A percentile compares a stretch with the other conserved stretches of the same genome.
Conservation (phyloP, 2,329 filamentous ascomycete species). For the Exophiala mesophila region DNA sequence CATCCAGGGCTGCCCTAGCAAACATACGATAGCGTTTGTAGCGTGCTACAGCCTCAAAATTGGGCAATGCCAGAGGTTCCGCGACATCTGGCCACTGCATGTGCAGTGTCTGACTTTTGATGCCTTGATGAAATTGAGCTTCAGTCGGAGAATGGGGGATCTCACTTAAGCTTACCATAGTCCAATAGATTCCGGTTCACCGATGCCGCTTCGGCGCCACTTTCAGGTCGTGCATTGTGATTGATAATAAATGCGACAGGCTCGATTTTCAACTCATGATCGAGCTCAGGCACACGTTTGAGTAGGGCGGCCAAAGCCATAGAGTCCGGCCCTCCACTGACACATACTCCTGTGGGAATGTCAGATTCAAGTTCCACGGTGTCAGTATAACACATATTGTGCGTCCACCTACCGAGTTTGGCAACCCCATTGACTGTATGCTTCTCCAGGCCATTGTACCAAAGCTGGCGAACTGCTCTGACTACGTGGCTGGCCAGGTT, state of each 20-base stretch:
- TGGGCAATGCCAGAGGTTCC: conserved; percentile 46
- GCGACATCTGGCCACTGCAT: conserved; percentile 49
- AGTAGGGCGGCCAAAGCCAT: conserved; percentile 86
- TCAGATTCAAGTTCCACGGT: not conserved
- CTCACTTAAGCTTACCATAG: conserved; percentile 35
- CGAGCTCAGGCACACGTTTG: conserved; percentile 37
- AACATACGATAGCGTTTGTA: conserved; percentile 67
- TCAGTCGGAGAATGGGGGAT: conserved; percentile 3
- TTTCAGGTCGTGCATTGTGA: conserved; percentile 53
- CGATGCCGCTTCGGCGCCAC: conserved; percentile 49
- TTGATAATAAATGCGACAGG: conserved; percentile 58
- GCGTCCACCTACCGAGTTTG: conserved; percentile 9
- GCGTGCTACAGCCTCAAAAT: conserved; percentile 74
- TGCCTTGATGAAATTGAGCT: conserved; percentile 31
- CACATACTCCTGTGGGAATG: conserved; percentile 52
- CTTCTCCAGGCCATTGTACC: not conserved
- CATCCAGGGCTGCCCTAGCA: conserved; percentile 54
- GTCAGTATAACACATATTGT: no score
- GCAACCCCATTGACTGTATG: not conserved
- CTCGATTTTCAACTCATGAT: conserved; percentile 21
- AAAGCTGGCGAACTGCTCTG: not conserved
- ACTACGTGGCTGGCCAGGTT: no score
- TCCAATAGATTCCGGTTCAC: conserved; percentile 44
- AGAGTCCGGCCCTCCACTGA: conserved; percentile 95
- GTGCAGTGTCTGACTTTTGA: conserved; percentile 33